Evolutionary conservation across 495 filamentous ascomycete species (phyloP), one percentile per base, ranked within the genome.

Genomic region (Penicillium egyptiacum): DNA sequence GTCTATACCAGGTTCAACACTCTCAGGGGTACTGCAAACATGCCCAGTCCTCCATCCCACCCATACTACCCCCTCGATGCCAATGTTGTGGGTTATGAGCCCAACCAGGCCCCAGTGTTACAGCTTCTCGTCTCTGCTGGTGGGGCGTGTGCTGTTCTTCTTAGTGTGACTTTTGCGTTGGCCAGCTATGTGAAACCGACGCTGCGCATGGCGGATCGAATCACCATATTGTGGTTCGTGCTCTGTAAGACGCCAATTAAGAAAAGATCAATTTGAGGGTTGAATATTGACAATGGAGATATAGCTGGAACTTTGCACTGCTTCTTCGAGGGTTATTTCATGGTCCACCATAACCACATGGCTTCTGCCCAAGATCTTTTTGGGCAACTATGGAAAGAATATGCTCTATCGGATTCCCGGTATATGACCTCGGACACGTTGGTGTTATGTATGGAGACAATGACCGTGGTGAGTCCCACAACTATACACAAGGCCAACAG

Each of bases 351-450:
- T 73, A 70, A 74, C 20, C 73, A 66, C 31, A 84, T 88, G 80
- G 82, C 74, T 4, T 71, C 75, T 11, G 74, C 72, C 45, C 82
- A 85, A 67, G 81, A 85, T 58, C 64, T 92, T 1, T 84, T 91
- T 41, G 87, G 87, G 1, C 89, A 94, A 71, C 71, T 94, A 35
- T 95, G 90, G 90, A 95, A 94, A 64, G 90, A 95, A 66, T 95
- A 95, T 76, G 81, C 88, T 7, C 78, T 88, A 37, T 91, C 88
- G 17, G 90, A 95, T 70, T 92, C 89, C 28, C 82, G 90, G 35
- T 95, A 95, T 61, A 75, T 95, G 66, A 90, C 85, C 5, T 82
- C 83, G 9, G 87, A 96, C 63, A 79, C 84, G 1, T 88, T 95
- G 66, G 90, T 95, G 56, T 75, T 95, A 3, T 90, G 88, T 64